Percentiles rank a stretch among this genome's conserved stretches.
phyloP scores from a whole-genome alignment of 208 protist genomes.

The Crithidia sp. region DNA sequence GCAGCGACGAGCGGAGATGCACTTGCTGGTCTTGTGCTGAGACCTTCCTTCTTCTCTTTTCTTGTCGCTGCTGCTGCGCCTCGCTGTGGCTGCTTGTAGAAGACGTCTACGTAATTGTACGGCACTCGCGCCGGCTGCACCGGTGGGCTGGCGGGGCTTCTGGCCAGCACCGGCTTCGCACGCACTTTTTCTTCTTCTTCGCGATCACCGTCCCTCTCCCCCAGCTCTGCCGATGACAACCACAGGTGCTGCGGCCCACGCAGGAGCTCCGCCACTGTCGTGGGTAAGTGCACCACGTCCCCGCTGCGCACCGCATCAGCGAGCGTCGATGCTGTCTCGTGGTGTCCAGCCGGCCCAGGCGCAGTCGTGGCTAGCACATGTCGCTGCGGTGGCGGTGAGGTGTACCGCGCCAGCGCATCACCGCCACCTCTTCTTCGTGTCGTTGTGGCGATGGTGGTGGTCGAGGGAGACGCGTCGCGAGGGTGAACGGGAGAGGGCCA shows the following conservation, averaged over 20 bases:
- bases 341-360: neutral
- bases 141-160: neutral
- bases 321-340: slow-evolving; percentile 12
- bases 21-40: too few relatives aligned
- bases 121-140: neutral
- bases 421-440: neutral
- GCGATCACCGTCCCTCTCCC: neutral
- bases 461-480: neutral
- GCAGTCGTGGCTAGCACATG: slow-evolving; percentile 21
- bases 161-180: neutral
- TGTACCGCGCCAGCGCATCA: slow-evolving; percentile 8
- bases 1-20: neutral
- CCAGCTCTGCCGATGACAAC: neutral
- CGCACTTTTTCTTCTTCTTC: neutral
- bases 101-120: slow-evolving; percentile 33
- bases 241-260: slow-evolving; percentile 31
- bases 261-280: slow-evolving; percentile 28
- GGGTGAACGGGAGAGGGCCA: slow-evolving; percentile 34
- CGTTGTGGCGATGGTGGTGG: neutral
- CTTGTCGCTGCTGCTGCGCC: neutral
- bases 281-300: slow-evolving; percentile 36
- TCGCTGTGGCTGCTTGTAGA: slow-evolving; percentile 9
- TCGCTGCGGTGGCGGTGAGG: neutral
- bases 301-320: slow-evolving; percentile 12
- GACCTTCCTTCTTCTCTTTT: neutral